phyloP scores from a whole-genome alignment of 441 rosid genomes.

The Biscutella auriculata region DNA sequence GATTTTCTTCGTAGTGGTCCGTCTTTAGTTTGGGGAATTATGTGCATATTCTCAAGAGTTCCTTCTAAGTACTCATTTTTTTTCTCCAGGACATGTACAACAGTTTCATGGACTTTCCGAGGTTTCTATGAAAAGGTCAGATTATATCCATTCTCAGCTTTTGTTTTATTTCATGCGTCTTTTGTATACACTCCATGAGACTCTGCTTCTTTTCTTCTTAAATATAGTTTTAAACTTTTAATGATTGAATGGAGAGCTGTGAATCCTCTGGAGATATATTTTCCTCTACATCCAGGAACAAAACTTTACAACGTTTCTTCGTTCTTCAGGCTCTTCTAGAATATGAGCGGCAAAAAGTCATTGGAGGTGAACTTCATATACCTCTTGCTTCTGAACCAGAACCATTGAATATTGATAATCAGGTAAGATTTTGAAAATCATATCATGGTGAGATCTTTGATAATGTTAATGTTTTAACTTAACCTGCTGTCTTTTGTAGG shows the following conservation, averaged over 20 bases:
- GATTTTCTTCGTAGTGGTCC: slow-evolving; percentile 3
- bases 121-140: slow-evolving; percentile 69
- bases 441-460: background rate
- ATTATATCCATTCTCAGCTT: background rate
- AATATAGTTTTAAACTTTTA: too few relatives aligned
- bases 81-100: slow-evolving; percentile 63
- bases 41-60: background rate
- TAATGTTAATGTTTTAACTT: background rate
- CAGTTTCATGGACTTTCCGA: slow-evolving; percentile 73
- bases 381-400: slow-evolving; percentile 33
- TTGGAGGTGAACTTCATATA: slow-evolving; percentile 35
- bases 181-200: background rate
- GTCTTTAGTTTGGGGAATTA: background rate
- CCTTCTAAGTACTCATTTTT: slow-evolving; percentile 6
- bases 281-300: background rate
- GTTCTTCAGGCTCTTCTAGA: slow-evolving; percentile 54
- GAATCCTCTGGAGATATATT: background rate
- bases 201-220: too few relatives aligned
- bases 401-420: slow-evolving; percentile 37
- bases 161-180: background rate
- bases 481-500: slow-evolving; percentile 25
- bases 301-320: background rate
- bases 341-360: slow-evolving; percentile 49
- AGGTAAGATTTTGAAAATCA: slow-evolving; percentile 24
- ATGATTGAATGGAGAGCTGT: background rate